Evolutionary conservation across 73 alveolate genomes (phyloP).

Genomic region (Tetrahymena malaccensis): DNA sequence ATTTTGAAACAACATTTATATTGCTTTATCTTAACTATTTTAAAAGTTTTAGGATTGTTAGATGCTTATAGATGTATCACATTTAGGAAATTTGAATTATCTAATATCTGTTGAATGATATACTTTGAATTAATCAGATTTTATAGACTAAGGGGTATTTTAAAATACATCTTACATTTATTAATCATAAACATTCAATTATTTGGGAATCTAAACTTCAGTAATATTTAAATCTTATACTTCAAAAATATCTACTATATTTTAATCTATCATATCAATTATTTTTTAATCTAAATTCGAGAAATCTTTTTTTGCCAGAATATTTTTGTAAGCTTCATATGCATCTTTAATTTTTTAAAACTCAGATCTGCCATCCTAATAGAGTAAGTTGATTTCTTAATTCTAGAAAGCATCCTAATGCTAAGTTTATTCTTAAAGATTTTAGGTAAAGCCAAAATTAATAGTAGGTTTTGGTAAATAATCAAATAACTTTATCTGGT

Average conservation of each 20-base stretch:
- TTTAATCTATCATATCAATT: background rate
- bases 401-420: background rate
- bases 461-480: conserved; percentile 21
- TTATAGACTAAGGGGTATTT: background rate
- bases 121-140: too few species aligned
- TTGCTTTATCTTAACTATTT: too few species aligned
- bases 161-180: too few species aligned
- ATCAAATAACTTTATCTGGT: conserved; percentile 20
- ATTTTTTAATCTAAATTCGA: background rate
- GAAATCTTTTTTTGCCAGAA: background rate
- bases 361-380: background rate
- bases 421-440: background rate
- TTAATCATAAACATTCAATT: background rate
- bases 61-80: too few species aligned
- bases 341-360: background rate
- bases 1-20: too few species aligned
- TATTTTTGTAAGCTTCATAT: background rate
- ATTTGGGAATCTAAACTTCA: background rate
- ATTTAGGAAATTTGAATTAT: too few species aligned
- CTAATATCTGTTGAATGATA: too few species aligned
- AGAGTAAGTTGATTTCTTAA: background rate
- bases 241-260: background rate
- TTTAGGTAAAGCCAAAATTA: background rate
- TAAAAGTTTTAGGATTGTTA: too few species aligned
- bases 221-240: background rate